phyloP scores from a whole-genome alignment of 2,329 filamentous ascomycete species.

The Stagonosporopsis vannaccii region DNA sequence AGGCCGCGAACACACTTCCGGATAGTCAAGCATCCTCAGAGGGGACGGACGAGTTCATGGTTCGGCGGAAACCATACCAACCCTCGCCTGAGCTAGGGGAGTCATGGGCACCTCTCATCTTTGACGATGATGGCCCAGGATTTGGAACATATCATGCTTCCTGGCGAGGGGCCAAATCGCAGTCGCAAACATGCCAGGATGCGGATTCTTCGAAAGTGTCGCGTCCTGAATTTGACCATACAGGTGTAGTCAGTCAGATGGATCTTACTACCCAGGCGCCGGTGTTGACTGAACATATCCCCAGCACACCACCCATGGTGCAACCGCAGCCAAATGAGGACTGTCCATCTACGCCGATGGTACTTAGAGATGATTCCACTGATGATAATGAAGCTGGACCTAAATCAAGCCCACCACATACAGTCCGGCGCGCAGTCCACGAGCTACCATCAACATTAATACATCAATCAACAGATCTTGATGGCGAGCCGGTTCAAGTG shows the following conservation, averaged over 20 bases:
- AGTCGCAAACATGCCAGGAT: conserved; percentile 18
- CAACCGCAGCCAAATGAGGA: conserved; percentile 23
- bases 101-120: conserved; percentile 15
- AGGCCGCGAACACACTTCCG: conserved; percentile 7
- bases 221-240: not conserved
- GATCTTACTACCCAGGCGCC: conserved; percentile 4
- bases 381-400: conserved; percentile 24
- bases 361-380: conserved; percentile 32
- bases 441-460: conserved; percentile 7
- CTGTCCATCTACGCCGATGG: conserved; percentile 35
- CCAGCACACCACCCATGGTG: conserved; percentile 23
- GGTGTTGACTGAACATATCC: conserved; percentile 8
- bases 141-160: conserved; percentile 10
- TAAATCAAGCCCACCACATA: conserved; percentile 13
- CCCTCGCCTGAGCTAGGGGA: conserved; percentile 33
- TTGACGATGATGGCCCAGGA: conserved; percentile 10
- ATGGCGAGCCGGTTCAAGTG: conserved; percentile 32
- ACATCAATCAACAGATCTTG: conserved; percentile 26
- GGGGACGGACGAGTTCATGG: conserved; percentile 6
- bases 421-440: not conserved
- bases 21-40: conserved; percentile 16
- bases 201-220: not conserved
- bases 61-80: conserved; percentile 1
- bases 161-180: conserved; percentile 9
- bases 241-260: not conserved